A percentile compares a stretch with the other conserved stretches of the same genome.
phyloP scores from a whole-genome alignment of 2,329 filamentous ascomycete species.

The Stemphylium beticola region DNA sequence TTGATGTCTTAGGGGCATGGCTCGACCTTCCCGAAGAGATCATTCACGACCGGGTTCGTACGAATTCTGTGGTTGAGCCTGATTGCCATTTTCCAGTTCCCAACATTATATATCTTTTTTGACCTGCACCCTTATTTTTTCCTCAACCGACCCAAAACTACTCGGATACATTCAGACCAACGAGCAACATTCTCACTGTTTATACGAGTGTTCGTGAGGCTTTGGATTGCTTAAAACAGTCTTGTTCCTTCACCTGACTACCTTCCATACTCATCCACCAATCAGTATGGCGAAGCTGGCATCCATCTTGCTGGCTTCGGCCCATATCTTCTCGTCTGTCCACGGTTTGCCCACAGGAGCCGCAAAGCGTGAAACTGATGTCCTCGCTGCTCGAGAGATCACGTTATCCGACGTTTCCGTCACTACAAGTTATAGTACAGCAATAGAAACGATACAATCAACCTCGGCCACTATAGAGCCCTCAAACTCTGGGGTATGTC shows the following conservation, averaged over 20 bases:
- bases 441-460: constrained; percentile 37
- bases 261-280: constrained; percentile 6
- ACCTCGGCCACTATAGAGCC: constrained; percentile 31
- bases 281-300: constrained; percentile 36
- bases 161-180: constrained; percentile 36
- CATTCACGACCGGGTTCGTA: constrained; percentile 25
- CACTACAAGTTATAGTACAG: constrained; percentile 42
- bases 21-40: constrained; percentile 34
- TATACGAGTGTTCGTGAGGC: constrained; percentile 8
- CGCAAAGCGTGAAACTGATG: constrained; percentile 11
- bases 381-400: constrained; percentile 30
- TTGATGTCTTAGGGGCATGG: constrained; percentile 26
- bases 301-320: constrained; percentile 32
- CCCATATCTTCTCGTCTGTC: constrained; percentile 30
- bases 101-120: constrained; percentile 31
- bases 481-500: constrained; percentile 38
- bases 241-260: constrained; percentile 22
- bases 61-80: constrained; percentile 22
- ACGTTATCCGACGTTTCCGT: constrained; percentile 27
- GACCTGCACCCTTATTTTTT: constrained; percentile 19
- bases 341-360: constrained; percentile 31
- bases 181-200: constrained; percentile 11
- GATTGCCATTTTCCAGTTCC: constrained; percentile 11
- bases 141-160: constrained; percentile 34
- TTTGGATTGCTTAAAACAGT: constrained; percentile 22